phyloP scores from a whole-genome alignment of 352 stramenopile species.

The Thraustochytrium striatum region DNA sequence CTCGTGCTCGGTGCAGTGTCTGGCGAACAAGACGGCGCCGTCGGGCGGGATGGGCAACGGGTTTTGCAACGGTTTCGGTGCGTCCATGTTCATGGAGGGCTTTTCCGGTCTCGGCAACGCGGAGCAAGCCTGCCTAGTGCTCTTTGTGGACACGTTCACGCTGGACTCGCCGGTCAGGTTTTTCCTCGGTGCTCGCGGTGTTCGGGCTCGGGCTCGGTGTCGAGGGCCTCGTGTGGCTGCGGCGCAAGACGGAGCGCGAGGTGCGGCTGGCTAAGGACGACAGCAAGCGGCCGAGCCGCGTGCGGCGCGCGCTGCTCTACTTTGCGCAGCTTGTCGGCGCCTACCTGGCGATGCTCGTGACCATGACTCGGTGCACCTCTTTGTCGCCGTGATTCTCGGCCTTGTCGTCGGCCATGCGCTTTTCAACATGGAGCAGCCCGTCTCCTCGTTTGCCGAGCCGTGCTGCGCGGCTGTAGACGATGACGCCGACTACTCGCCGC shows the following conservation, averaged over 20 bases:
- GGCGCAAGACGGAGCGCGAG: not conserved
- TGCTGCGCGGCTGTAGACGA: constrained; percentile 40
- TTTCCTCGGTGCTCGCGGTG: constrained; percentile 7
- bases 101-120: not conserved
- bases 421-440: constrained; percentile 35
- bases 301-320: not conserved
- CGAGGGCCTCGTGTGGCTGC: not conserved
- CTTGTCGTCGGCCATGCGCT: constrained; percentile 4
- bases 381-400: constrained; percentile 10
- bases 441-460: constrained; percentile 1
- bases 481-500: not conserved
- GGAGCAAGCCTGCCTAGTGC: constrained; percentile 32
- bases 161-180: constrained; percentile 44
- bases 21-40: not conserved
- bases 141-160: not conserved
- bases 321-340: constrained; percentile 31
- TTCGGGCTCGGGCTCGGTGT: not conserved
- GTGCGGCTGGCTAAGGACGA: not conserved
- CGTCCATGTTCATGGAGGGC: constrained; percentile 45
- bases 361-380: constrained; percentile 46
- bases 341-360: constrained; percentile 46
- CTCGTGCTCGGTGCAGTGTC: not conserved
- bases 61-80: constrained; percentile 44
- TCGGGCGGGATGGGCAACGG: not conserved
- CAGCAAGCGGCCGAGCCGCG: not conserved